These are phyloP conservation scores for Aspergillus bombycis DNA, from an alignment of 2,329 filamentous ascomycete species.

Conservation along the genomic window DNA sequence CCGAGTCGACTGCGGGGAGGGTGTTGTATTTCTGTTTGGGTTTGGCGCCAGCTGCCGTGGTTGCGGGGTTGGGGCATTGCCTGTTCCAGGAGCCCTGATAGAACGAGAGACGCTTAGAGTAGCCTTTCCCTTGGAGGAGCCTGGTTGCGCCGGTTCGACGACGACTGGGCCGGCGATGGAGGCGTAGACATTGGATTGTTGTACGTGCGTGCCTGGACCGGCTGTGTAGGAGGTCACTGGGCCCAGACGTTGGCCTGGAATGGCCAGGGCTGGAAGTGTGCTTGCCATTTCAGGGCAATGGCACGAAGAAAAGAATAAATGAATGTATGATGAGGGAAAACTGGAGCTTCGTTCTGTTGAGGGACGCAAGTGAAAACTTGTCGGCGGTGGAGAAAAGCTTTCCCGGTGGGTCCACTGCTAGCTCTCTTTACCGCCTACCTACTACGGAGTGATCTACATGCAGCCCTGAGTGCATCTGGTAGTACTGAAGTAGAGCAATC, in stretches of 20 bases:
- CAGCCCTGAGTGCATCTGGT: too few species aligned
- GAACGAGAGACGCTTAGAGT: conserved; percentile 43
- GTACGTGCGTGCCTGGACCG: conserved; percentile 82
- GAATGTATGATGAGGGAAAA: not conserved
- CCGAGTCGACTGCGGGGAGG: conserved; percentile 77
- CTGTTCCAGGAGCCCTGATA: conserved; percentile 1
- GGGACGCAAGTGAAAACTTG: conserved; percentile 4
- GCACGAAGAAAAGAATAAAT: not conserved
- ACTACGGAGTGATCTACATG: not conserved
- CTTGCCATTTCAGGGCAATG: conserved; percentile 28
- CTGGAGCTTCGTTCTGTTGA: conserved; percentile 1
- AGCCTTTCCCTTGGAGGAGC: conserved; percentile 36
- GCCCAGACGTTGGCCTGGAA: conserved; percentile 83
- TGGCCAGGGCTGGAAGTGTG: conserved; percentile 56
- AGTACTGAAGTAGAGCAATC: too few species aligned
- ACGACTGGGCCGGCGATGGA: conserved; percentile 77
- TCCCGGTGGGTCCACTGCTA: not conserved
- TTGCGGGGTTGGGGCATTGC: not conserved
- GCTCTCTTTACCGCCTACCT: not conserved
- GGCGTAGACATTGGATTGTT: conserved; percentile 73
- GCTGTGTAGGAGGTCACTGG: conserved; percentile 67
- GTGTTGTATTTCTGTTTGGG: conserved; percentile 64
- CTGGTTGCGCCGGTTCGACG: conserved; percentile 50
- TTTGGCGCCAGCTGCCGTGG: conserved; percentile 4
- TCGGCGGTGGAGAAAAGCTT: not conserved